A percentile compares a stretch with the other conserved stretches of the same genome.
phyloP scores from a whole-genome alignment of 345 rosid genomes.

The Corymbia maculata region DNA sequence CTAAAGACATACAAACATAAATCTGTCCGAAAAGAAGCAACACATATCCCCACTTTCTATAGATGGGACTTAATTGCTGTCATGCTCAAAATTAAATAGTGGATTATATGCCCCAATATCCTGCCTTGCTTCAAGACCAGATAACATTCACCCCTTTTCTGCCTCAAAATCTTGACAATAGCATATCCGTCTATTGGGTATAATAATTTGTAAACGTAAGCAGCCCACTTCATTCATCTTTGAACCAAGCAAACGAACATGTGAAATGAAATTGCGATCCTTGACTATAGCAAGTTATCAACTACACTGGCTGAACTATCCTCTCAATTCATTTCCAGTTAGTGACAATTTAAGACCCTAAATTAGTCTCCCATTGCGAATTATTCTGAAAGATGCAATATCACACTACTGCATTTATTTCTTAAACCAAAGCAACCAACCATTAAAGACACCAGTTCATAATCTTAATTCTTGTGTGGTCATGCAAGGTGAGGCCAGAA shows the following conservation, averaged over 20 bases:
- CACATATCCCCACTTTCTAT: neutral
- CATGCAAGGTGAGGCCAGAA: neutral
- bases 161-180: neutral
- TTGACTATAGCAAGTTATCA: neutral
- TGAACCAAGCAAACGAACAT: neutral
- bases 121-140: neutral
- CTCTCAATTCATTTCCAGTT: neutral
- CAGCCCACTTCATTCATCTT: neutral
- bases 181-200: neutral
- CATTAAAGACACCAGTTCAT: neutral
- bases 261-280: neutral
- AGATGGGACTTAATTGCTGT: neutral
- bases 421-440: neutral
- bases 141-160: neutral
- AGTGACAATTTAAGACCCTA: neutral
- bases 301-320: neutral
- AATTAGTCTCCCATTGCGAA: neutral
- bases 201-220: neutral
- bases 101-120: neutral
- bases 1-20: neutral
- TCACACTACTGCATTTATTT: neutral
- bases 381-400: neutral
- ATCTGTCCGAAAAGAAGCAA: neutral
- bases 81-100: neutral
- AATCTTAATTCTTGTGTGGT: neutral